Percentiles rank a stretch among this genome's conserved stretches.
Conservation (phyloP, 2,329 filamentous ascomycete species). For the Colletotrichum navitas region DNA sequence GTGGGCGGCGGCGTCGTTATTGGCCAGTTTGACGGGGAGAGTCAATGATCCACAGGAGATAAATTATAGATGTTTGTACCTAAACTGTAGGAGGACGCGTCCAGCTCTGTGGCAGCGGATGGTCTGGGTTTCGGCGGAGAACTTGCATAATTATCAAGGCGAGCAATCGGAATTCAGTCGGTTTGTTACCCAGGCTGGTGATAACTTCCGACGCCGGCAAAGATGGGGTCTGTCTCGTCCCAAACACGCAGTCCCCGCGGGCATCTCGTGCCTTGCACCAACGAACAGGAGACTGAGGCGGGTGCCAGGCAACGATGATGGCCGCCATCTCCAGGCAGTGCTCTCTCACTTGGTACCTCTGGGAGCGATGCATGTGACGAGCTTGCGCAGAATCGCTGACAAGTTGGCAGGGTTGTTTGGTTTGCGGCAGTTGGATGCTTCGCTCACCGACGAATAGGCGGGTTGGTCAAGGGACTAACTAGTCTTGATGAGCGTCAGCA, state of each 20-base stretch:
- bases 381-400: conserved; percentile 6
- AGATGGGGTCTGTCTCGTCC: conserved; percentile 16
- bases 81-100: not conserved
- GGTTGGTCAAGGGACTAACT: not conserved
- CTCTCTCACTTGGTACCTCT: not conserved
- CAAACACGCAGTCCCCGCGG: not conserved
- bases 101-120: not conserved
- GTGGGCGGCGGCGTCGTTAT: conserved; percentile 9
- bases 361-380: conserved; percentile 24
- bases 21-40: conserved; percentile 19
- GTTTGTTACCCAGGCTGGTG: not conserved
- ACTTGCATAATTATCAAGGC: conserved; percentile 2
- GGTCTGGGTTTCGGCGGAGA: not conserved
- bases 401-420: conserved; percentile 11
- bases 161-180: not conserved
- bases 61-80: conserved; percentile 16
- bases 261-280: conserved; percentile 8
- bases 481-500: conserved; percentile 29
- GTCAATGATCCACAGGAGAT: conserved; percentile 5
- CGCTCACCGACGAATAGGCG: conserved; percentile 25
- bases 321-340: not conserved
- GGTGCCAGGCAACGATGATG: conserved; percentile 10
- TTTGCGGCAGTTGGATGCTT: not conserved
- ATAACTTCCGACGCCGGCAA: conserved; percentile 4
- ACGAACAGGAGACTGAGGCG: conserved; percentile 14